Percentiles rank a stretch among this genome's conserved stretches.
Evolutionary conservation across 2,329 filamentous ascomycete species (phyloP).

Genomic region (Neoascochyta sp.): DNA sequence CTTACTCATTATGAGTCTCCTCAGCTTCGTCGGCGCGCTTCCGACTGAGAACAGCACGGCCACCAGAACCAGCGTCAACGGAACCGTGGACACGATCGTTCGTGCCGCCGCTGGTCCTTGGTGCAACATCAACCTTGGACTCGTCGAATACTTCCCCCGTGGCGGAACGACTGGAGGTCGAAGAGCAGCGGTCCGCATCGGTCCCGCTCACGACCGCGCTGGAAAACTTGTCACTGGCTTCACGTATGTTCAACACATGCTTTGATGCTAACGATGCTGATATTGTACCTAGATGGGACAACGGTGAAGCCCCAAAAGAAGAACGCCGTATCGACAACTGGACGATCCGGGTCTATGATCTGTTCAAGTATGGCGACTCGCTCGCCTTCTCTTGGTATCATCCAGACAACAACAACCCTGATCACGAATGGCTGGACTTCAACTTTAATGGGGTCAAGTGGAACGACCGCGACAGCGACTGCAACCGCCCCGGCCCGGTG

Average conservation of each 20-base stretch:
- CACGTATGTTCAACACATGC: too few relatives aligned
- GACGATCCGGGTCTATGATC: neutral
- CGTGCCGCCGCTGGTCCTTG: neutral
- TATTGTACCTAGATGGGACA: neutral
- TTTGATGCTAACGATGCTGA: too few relatives aligned
- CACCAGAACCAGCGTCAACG: neutral
- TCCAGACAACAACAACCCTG: neutral
- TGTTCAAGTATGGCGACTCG: neutral
- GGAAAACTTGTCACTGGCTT: too few relatives aligned
- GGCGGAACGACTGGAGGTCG: neutral
- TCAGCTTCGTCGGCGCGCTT: neutral
- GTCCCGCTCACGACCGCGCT: too few relatives aligned
- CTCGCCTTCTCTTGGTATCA: neutral
- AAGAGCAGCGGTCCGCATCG: neutral
- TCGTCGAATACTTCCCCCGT: neutral
- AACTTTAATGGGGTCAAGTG: conserved; percentile 1
- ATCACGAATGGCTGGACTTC: neutral
- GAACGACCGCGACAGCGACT: neutral
- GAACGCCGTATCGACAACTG: conserved; percentile 1
- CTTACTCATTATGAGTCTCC: neutral
- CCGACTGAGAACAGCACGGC: neutral
- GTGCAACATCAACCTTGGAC: neutral
- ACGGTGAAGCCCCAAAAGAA: neutral
- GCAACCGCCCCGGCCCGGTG: neutral
- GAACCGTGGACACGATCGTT: neutral